Evolutionary conservation across 306 rosid genomes (phyloP), one percentile per base, ranked within the genome.

Genomic region (Luffa acutangula): DNA sequence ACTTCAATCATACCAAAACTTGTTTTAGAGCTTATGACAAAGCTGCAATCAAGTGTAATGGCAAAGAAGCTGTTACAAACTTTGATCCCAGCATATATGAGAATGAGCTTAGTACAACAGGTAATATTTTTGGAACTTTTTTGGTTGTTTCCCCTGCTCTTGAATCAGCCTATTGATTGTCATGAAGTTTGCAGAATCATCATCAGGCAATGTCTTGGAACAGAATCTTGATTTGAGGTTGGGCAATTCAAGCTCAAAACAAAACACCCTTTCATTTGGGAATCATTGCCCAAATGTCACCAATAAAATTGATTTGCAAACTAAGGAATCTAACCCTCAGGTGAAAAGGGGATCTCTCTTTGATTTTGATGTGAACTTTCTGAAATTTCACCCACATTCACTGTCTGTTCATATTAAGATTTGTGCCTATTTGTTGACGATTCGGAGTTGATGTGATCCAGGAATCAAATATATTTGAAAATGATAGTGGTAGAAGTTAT

Each of bases 21-120:
- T 45, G 53, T 71, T 72, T 75, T 80, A 94, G 99, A 89, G 99
- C 97, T 9, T 95, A 95, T 85, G 99, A 95, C 82, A 92, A 91
- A 85, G 99, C 99, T 78, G 97, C 99, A 62, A 95, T 95, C 7
- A 95, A 93, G 85, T 92, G 93, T 79, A 95, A 95, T 76, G 99
- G 97, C 59, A 95, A 89, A 84, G 99, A 95, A 46, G 99, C 99
- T 67, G 97, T 95, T 69, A 95, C 99, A 43, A 95, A 95, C 83
- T 95, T 95, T 82, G 99, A 95, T 84, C 97, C 98, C 60, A 91
- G 96, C 87, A 88, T 91, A 78, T 95, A 93, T 66, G 91, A 91
- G 57, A 85, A 66, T 12, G 99, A 91, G 88, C 92, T 93, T 31
- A 87, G 88, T 63, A 48, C 91, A 34, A 74, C 81, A 59, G 97